Evolutionary conservation across 169 alveolate genomes (phyloP).

Genomic region (Plasmodium inui): DNA sequence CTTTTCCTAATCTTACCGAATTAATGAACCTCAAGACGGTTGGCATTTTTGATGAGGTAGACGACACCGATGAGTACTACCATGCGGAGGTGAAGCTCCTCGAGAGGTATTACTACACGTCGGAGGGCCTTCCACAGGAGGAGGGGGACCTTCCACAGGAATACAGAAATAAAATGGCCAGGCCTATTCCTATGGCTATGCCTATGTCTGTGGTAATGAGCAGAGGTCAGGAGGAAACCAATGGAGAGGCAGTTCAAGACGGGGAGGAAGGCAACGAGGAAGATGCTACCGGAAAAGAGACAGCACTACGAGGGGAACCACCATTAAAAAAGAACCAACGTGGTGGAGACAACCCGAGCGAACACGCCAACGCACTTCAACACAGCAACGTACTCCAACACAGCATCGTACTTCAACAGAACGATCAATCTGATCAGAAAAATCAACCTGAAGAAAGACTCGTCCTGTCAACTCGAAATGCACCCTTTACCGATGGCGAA

Average conservation of each 20-base stretch:
- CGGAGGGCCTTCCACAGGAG: background rate
- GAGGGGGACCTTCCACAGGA: background rate
- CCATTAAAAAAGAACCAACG: background rate
- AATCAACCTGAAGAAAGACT: background rate
- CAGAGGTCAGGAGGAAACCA: background rate
- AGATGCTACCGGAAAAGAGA: background rate
- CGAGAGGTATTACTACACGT: slow-evolving; percentile 18
- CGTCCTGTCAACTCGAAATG: background rate
- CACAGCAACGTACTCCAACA: too few relatives aligned
- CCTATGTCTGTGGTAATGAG: background rate
- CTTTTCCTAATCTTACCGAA: slow-evolving; percentile 50
- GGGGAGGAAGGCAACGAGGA: background rate
- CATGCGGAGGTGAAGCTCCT: slow-evolving; percentile 57
- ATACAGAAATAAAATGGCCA: background rate
- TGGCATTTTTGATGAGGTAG: slow-evolving; percentile 45
- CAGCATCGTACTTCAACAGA: too few relatives aligned
- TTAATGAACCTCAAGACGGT: slow-evolving; percentile 47
- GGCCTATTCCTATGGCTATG: background rate
- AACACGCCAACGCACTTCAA: too few relatives aligned
- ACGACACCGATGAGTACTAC: slow-evolving; percentile 61
- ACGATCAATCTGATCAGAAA: background rate
- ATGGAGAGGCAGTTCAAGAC: background rate
- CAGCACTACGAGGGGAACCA: background rate
- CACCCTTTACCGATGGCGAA: background rate
- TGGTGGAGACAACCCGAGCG: background rate